Conservation (phyloP, 169 alveolate species). For the Neospora caninum region DNA sequence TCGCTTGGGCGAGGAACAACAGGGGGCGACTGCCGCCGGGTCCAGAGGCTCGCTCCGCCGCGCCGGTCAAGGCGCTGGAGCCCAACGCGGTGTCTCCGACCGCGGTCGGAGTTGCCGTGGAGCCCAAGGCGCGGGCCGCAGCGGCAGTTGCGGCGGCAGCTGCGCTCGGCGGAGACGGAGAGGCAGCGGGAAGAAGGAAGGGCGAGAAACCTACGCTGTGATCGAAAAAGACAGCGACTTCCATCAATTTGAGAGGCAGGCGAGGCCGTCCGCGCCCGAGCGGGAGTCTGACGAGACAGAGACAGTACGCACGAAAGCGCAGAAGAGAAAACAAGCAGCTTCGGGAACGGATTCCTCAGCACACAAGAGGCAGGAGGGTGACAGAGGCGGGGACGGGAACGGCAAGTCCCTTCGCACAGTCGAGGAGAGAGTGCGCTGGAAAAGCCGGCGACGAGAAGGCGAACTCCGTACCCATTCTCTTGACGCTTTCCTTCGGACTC, state of each 20-base stretch:
- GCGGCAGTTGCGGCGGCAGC: constrained; percentile 6
- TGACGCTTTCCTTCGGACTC: no score
- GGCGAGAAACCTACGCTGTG: constrained; percentile 8
- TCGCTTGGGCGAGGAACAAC: background rate
- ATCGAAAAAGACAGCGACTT: background rate
- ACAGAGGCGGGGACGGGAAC: no score
- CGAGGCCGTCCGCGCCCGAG: background rate
- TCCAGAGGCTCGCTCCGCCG: background rate
- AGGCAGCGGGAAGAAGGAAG: background rate
- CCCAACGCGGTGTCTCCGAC: background rate
- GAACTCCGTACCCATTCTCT: no score
- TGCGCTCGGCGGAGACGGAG: background rate
- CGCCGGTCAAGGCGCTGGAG: background rate
- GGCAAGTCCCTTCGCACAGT: no score
- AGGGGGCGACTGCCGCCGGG: constrained; percentile 11
- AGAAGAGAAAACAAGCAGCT: background rate
- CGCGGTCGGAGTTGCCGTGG: background rate
- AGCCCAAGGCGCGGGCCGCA: constrained; percentile 6
- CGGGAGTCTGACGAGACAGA: background rate
- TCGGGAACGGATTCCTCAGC: no score
- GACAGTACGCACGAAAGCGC: background rate
- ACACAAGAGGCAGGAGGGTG: no score
- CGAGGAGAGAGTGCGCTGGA: no score
- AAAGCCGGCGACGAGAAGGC: no score
- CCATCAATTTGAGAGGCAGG: background rate